Evolutionary conservation across 176 grass and related monocot genomes (phyloP), one percentile per base, ranked within the genome.

Genomic region (Aegilops umbellulata): DNA sequence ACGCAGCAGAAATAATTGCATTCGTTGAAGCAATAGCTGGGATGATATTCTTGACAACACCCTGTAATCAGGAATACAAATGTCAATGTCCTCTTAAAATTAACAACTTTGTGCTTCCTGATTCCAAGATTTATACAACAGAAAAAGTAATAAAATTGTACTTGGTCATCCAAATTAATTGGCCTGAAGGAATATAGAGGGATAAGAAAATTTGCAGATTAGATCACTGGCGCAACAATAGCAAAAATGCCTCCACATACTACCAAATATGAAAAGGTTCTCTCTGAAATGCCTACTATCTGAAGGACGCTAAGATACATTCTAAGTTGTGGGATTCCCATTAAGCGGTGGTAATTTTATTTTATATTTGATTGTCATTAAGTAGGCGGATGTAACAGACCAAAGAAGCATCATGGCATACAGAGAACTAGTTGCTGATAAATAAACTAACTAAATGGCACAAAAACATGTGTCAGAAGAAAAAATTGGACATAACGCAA

Each of bases 21-120:
- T 98, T 98, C 3, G 97, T 98, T 65, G 97, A 98, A 80, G 97
- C 97, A 91, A 95, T 98, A 30, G 97, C 97, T 70, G 97, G 97
- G 81, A 98, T 98, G 29, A 98, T 98, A 92, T 98, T 98, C 88
- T 98, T 98, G 14, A 98, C 94, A 63, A 98, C 97, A 69, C 97
- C 97, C 97, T 98, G 78, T 76, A 88, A 80, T 86, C 15, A 66
- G 32, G 57, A 80, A 25, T 68, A 72, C 44, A 68, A 13, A 83
- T 77, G 67, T 84, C 67, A 94, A 3, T 73, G 15, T 41, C 49
- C 22, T 75, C 79, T 27, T 44, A 78, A 61, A 25, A 58, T 41
- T 58, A 65, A 85, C 22, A 64, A 36, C 20, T 11, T 12, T 27
- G 10, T 83, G 8, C 19, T 79, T 82, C 36, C 55, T 83, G 11